Evolutionary conservation across 345 rosid genomes (phyloP).

Genomic region (Camelina sativa): DNA sequence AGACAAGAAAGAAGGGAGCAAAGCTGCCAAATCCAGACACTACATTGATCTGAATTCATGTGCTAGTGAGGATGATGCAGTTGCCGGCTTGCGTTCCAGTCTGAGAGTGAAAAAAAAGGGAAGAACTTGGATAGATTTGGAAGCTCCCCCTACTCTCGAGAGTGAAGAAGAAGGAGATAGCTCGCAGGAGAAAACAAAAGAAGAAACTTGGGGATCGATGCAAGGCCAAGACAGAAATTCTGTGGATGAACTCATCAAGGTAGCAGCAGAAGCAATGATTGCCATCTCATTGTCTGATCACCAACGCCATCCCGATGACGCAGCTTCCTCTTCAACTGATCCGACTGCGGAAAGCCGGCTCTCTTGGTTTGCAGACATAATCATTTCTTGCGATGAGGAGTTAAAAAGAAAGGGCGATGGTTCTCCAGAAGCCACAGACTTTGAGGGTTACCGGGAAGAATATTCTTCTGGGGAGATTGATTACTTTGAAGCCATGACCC

Average conservation of each 20-base stretch:
- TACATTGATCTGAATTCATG: conserved; percentile 67
- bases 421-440: conserved; percentile 26
- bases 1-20: conserved; percentile 26
- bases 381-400: conserved; percentile 30
- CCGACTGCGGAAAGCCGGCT: conserved; percentile 48
- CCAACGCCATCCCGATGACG: conserved; percentile 40
- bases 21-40: conserved; percentile 41
- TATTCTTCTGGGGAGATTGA: conserved; percentile 52
- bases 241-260: conserved; percentile 37
- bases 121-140: conserved; percentile 62
- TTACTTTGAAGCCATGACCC: conserved; percentile 69
- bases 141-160: conserved; percentile 54
- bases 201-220: conserved; percentile 25
- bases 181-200: conserved; percentile 35
- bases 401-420: conserved; percentile 24
- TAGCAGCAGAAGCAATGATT: conserved; percentile 68
- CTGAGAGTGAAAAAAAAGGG: conserved; percentile 44
- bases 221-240: conserved; percentile 22
- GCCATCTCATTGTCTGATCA: conserved; percentile 51
- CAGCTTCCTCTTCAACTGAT: conserved; percentile 41
- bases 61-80: conserved; percentile 50
- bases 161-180: conserved; percentile 45
- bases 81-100: conserved; percentile 42
- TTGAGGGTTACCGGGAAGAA: conserved; percentile 37
- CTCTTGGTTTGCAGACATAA: conserved; percentile 65